Conservation (phyloP, 331 rosid species). For the Stylosanthes scabra region DNA sequence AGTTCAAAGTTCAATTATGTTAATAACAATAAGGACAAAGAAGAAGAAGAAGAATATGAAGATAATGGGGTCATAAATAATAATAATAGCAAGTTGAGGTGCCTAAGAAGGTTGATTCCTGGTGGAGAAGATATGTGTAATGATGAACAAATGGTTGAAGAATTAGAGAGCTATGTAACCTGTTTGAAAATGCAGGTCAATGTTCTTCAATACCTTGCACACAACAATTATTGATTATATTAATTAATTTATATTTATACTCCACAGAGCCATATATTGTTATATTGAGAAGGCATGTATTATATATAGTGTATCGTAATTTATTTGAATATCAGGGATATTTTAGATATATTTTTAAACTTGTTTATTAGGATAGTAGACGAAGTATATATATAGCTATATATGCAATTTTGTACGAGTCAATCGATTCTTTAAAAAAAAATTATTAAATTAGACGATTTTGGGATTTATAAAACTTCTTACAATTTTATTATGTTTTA, state of each 20-base stretch:
- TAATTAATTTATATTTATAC: not conserved
- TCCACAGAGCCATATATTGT: constrained; percentile 2
- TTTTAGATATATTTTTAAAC: constrained; percentile 17
- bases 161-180: constrained; percentile 65
- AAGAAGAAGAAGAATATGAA: not conserved
- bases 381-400: too few species aligned
- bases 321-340: not conserved
- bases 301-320: not conserved
- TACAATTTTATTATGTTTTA: too few species aligned
- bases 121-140: constrained; percentile 67
- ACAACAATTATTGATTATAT: constrained; percentile 30
- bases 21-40: not conserved
- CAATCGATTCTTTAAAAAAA: too few species aligned
- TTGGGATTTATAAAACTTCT: too few species aligned
- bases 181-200: constrained; percentile 81
- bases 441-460: too few species aligned
- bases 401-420: too few species aligned
- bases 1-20: not conserved
- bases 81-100: constrained; percentile 31
- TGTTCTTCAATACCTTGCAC: constrained; percentile 60
- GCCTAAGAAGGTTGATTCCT: constrained; percentile 60
- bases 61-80: constrained; percentile 10
- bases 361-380: too few species aligned
- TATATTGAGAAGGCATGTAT: constrained; percentile 6
- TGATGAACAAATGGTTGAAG: constrained; percentile 55